A percentile compares a stretch with the other conserved stretches of the same genome.
These are phyloP conservation scores for Peronospora destructor DNA, from an alignment of 352 stramenopile species.

Conservation along the genomic window DNA sequence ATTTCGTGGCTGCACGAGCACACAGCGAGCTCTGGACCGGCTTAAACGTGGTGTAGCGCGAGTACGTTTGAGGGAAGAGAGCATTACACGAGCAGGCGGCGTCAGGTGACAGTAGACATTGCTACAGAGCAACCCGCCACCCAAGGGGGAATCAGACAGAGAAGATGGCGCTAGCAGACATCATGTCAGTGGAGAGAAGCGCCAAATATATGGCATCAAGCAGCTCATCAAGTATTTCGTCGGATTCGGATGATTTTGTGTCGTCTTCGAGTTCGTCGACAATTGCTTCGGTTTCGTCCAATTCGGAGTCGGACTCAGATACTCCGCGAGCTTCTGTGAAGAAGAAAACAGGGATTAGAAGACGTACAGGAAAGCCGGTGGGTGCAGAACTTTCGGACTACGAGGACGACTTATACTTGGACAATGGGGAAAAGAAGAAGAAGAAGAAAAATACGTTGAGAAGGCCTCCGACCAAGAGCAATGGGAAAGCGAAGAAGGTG, in stretches of 20 bases:
- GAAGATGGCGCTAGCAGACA: conserved; percentile 61
- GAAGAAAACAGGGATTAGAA: conserved; percentile 16
- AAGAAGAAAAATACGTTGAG: conserved; percentile 19
- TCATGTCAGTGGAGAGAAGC: conserved; percentile 68
- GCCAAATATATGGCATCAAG: conserved; percentile 74
- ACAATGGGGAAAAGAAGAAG: conserved; percentile 15
- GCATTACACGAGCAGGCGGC: neutral
- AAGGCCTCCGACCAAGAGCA: conserved; percentile 21
- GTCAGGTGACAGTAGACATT: neutral
- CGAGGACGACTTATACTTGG: conserved; percentile 30
- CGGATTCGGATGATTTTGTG: conserved; percentile 55
- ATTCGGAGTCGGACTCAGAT: conserved; percentile 33
- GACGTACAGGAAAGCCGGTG: conserved; percentile 3
- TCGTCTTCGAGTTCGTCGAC: conserved; percentile 39
- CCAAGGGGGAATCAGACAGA: neutral
- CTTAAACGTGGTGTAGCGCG: conserved; percentile 24
- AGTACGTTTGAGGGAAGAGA: conserved; percentile 2
- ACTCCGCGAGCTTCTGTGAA: conserved; percentile 15
- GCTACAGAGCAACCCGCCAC: neutral
- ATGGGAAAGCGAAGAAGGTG: conserved; percentile 21
- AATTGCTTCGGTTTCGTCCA: conserved; percentile 34
- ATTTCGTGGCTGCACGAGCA: conserved; percentile 35
- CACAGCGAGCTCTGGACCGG: conserved; percentile 21
- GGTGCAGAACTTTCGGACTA: neutral
- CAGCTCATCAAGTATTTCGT: conserved; percentile 70